These are phyloP conservation scores for Eutrema yunnanense DNA, from an alignment of 345 rosid genomes.

Conservation along the genomic window DNA sequence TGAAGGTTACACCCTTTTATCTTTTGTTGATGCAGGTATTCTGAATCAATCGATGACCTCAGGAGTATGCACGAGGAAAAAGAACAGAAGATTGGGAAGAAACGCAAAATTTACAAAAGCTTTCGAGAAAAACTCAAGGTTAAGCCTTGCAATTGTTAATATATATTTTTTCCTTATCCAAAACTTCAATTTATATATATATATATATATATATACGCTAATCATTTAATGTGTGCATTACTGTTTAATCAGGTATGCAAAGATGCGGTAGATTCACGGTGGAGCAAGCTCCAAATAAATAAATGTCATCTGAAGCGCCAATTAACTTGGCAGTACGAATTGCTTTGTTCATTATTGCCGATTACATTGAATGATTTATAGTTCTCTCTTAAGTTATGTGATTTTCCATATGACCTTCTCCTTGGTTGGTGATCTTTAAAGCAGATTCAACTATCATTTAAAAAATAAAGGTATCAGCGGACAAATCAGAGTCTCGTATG, in stretches of 20 bases:
- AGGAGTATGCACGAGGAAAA: slow-evolving; percentile 46
- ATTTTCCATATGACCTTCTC: neutral
- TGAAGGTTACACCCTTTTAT: neutral
- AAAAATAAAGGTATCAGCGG: slow-evolving; percentile 14
- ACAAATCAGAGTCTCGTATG: slow-evolving; percentile 6
- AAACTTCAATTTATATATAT: neutral
- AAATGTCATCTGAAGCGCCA: slow-evolving; percentile 37
- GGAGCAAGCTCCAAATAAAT: slow-evolving; percentile 55
- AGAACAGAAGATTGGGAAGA: slow-evolving; percentile 51
- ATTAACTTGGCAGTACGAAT: slow-evolving; percentile 65
- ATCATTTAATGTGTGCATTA: neutral
- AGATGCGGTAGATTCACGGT: slow-evolving; percentile 46
- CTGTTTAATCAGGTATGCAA: slow-evolving; percentile 46
- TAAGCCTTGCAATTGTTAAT: slow-evolving; percentile 7
- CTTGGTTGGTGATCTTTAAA: neutral
- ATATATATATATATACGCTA: neutral
- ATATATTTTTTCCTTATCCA: neutral
- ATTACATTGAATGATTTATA: neutral
- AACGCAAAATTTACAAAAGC: slow-evolving; percentile 43
- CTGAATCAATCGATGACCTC: slow-evolving; percentile 84
- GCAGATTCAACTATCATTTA: slow-evolving; percentile 1
- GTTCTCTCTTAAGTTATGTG: neutral
- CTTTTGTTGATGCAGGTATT: slow-evolving; percentile 40
- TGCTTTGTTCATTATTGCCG: neutral
- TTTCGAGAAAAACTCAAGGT: slow-evolving; percentile 64